phyloP scores from a whole-genome alignment of 2,329 filamentous ascomycete genomes.

The Madurella fahalii region DNA sequence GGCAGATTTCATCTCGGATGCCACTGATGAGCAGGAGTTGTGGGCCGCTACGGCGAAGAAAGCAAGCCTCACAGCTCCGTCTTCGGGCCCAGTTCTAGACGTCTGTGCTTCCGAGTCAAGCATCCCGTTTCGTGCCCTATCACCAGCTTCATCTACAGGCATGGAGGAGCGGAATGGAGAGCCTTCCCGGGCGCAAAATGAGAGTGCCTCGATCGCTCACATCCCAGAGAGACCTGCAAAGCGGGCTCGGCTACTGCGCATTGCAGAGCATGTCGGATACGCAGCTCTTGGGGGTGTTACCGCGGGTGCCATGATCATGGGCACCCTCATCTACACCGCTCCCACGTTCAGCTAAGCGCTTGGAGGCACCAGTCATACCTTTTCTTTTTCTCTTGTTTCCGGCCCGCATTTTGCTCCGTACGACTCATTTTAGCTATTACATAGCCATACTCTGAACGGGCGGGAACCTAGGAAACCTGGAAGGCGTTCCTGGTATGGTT shows the following conservation, averaged over 20 bases:
- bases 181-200: background rate
- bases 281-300: constrained; percentile 36
- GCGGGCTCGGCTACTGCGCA: constrained; percentile 26
- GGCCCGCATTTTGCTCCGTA: background rate
- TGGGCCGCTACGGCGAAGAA: constrained; percentile 8
- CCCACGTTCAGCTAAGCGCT: constrained; percentile 30
- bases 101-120: background rate
- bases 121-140: background rate
- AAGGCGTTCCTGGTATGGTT: too few relatives aligned
- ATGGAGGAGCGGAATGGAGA: background rate
- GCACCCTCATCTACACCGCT: constrained; percentile 37
- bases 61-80: background rate
- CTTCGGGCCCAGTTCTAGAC: background rate
- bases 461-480: background rate
- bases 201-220: background rate
- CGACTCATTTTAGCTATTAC: background rate
- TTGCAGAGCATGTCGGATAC: constrained; percentile 34
- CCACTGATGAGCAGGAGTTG: constrained; percentile 19
- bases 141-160: background rate
- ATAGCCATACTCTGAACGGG: background rate
- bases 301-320: constrained; percentile 34
- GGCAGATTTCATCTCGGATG: constrained; percentile 29
- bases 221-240: constrained; percentile 25
- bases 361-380: background rate
- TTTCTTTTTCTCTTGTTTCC: constrained; percentile 1